Evolutionary conservation across 2,329 filamentous ascomycete genomes (phyloP).

Genomic region (Shiraia bambusicola): DNA sequence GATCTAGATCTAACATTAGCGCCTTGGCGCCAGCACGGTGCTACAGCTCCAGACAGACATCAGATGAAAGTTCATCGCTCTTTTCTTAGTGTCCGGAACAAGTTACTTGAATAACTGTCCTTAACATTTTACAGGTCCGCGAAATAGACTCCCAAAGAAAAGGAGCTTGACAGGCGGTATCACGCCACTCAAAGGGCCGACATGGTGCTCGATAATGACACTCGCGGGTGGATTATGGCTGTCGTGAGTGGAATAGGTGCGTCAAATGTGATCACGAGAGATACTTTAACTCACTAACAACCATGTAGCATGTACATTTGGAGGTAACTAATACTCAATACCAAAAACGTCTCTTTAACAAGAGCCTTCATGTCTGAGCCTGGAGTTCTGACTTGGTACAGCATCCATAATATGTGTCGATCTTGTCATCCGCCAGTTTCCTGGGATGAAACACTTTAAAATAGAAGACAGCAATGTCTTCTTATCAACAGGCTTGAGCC

Average conservation of each 20-base stretch:
- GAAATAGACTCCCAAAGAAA: not conserved
- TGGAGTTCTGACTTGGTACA: conserved; percentile 41
- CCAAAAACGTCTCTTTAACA: not conserved
- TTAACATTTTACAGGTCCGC: not conserved
- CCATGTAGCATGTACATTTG: conserved; percentile 40
- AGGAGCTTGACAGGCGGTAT: conserved; percentile 9
- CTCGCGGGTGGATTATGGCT: conserved; percentile 89
- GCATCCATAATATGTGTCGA: conserved; percentile 88
- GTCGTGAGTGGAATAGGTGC: conserved; percentile 76
- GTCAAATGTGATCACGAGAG: conserved; percentile 14
- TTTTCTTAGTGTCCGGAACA: conserved; percentile 1
- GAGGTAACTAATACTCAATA: conserved; percentile 27
- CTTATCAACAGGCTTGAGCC: conserved; percentile 80
- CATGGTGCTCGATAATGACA: conserved; percentile 58
- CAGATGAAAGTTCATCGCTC: conserved; percentile 6
- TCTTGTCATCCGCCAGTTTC: conserved; percentile 69
- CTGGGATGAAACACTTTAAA: conserved; percentile 73
- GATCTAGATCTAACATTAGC: conserved; percentile 6
- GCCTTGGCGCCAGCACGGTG: conserved; percentile 17
- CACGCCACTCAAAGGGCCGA: conserved; percentile 27
- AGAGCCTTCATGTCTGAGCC: not conserved
- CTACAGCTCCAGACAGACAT: conserved; percentile 8
- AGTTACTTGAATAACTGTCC: not conserved
- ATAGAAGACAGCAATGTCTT: conserved; percentile 90
- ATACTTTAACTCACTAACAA: conserved; percentile 11